Conservation (phyloP, 345 rosid species). For the Bruguiera gymnorhiza region DNA sequence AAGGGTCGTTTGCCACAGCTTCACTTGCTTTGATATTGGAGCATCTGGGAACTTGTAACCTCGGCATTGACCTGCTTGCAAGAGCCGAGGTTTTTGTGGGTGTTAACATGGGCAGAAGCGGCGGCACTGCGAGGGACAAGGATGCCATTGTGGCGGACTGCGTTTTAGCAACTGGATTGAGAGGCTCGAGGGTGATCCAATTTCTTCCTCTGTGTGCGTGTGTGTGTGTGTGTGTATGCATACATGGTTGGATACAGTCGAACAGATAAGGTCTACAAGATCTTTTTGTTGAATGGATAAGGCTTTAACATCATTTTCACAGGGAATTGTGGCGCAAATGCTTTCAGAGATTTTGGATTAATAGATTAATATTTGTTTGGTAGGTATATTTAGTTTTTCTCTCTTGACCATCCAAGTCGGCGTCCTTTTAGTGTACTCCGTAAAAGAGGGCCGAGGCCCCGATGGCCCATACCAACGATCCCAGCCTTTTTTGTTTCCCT, state of each 20-base stretch:
- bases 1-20: slow-evolving; percentile 23
- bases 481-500: no score
- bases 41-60: slow-evolving; percentile 16
- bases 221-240: no score
- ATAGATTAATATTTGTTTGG: no score
- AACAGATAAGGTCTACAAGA: no score
- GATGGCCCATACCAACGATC: no score
- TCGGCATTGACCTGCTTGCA: slow-evolving; percentile 24
- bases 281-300: slow-evolving; percentile 22
- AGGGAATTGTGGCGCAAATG: slow-evolving; percentile 4
- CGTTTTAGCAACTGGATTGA: not conserved
- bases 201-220: no score
- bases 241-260: no score
- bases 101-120: slow-evolving; percentile 10
- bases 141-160: slow-evolving; percentile 30
- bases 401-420: no score
- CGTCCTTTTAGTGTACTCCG: no score
- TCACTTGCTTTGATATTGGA: slow-evolving; percentile 25
- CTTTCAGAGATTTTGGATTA: not conserved
- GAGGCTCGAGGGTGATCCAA: not conserved
- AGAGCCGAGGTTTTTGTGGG: slow-evolving; percentile 24
- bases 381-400: no score
- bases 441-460: no score
- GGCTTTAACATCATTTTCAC: not conserved
- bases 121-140: slow-evolving; percentile 25